Conservation (phyloP, 2,329 filamentous ascomycete species). For the Aspergillus novofumigatus region DNA sequence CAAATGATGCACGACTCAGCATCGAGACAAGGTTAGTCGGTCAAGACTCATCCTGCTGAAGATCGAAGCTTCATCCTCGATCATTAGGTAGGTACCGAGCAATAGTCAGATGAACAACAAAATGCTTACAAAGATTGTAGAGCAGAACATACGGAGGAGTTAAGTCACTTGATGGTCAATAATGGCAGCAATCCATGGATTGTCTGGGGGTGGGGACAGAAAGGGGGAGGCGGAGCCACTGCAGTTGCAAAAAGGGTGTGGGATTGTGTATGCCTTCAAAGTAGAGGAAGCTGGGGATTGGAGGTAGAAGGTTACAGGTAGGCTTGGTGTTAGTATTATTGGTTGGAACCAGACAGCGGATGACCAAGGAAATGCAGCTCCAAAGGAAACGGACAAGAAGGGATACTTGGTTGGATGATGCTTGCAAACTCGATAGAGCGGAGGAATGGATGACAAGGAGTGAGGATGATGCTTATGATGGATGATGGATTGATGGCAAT, state of each 20-base stretch:
- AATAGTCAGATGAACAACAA: neutral
- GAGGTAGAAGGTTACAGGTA: neutral
- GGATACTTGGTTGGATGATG: neutral
- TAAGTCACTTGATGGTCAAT: neutral
- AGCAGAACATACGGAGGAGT: neutral
- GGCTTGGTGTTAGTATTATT: neutral
- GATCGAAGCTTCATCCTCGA: slow-evolving; percentile 15
- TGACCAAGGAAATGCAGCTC: neutral
- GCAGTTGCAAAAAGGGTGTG: neutral
- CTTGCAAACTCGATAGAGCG: neutral
- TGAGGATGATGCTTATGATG: neutral
- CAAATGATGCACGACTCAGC: slow-evolving; percentile 4
- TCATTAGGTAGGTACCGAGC: neutral
- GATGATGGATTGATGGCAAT: neutral
- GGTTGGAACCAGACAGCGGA: neutral
- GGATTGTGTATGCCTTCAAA: neutral
- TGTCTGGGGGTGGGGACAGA: slow-evolving; percentile 8
- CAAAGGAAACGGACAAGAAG: neutral
- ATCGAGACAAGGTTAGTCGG: slow-evolving; percentile 4
- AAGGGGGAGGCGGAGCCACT: slow-evolving; percentile 8
- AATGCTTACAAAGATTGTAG: neutral
- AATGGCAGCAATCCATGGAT: neutral
- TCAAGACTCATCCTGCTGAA: slow-evolving; percentile 19
- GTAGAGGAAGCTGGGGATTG: neutral
- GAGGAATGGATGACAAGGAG: neutral